Evolutionary conservation across 225 moss, liverwort and hornwort species (phyloP).

Genomic region (Anthoceros angustus): DNA sequence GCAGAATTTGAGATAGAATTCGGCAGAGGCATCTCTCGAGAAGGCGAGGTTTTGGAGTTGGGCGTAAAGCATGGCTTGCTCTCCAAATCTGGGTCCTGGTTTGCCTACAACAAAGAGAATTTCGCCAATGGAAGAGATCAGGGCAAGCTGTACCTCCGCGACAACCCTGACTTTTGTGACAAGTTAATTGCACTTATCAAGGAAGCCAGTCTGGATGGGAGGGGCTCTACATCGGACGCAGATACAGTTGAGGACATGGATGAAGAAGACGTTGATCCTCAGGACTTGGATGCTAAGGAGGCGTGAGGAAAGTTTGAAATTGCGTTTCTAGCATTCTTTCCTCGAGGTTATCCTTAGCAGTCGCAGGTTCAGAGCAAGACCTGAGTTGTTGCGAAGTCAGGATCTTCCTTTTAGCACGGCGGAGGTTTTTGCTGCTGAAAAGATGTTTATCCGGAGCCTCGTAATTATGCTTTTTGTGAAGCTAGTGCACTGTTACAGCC

Average conservation of each 20-base stretch:
- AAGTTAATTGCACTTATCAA: conserved; percentile 38
- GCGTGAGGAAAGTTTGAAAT: too few relatives aligned
- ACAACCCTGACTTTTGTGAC: conserved; percentile 33
- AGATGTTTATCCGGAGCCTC: too few relatives aligned
- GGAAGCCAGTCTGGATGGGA: conserved; percentile 7
- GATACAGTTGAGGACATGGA: background rate
- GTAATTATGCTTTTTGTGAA: too few relatives aligned
- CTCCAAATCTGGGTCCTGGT: conserved; percentile 52
- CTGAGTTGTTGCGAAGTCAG: too few relatives aligned
- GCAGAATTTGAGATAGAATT: conserved; percentile 55
- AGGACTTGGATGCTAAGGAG: too few relatives aligned
- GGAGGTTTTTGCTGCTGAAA: too few relatives aligned
- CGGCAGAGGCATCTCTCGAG: conserved; percentile 41
- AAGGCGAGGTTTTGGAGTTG: conserved; percentile 44
- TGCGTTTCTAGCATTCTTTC: too few relatives aligned
- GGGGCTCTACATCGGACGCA: background rate
- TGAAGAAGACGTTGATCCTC: too few relatives aligned
- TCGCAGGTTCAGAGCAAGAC: too few relatives aligned
- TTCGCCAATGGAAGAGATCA: conserved; percentile 59
- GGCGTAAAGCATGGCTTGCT: conserved; percentile 32
- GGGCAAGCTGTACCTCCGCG: conserved; percentile 47
- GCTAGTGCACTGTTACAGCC: too few relatives aligned
- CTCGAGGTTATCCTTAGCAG: too few relatives aligned
- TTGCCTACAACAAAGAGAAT: conserved; percentile 37
- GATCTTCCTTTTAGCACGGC: too few relatives aligned